Conservation (phyloP, 2,329 filamentous ascomycete genomes). For the Teratosphaeriaceae sp. region DNA sequence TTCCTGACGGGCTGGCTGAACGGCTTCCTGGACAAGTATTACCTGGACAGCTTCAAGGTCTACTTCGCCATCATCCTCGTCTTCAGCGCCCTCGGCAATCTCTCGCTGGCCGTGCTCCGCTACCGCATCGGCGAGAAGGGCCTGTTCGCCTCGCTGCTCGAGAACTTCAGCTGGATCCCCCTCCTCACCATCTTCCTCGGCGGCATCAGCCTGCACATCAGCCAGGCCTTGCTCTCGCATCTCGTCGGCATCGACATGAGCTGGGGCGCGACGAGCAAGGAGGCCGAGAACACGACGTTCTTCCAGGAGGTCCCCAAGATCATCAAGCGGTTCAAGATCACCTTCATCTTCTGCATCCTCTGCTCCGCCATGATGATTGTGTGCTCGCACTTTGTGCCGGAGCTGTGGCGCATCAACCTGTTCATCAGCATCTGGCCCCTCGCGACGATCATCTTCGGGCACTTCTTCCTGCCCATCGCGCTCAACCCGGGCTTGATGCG, state of each 20-base stretch:
- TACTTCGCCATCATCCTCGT: constrained; percentile 76
- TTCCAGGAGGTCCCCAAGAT: constrained; percentile 51
- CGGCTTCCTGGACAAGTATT: constrained; percentile 72
- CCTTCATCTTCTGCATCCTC: constrained; percentile 45
- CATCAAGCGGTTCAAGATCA: constrained; percentile 51
- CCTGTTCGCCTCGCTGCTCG: constrained; percentile 47
- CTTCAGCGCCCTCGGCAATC: constrained; percentile 68
- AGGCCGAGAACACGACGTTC: constrained; percentile 51
- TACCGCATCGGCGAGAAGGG: constrained; percentile 61
- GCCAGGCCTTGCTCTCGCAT: constrained; percentile 34
- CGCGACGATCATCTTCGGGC: constrained; percentile 43
- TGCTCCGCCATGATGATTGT: constrained; percentile 44
- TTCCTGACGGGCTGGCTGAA: constrained; percentile 72
- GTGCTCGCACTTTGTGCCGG: constrained; percentile 40
- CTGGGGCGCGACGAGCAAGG: constrained; percentile 54
- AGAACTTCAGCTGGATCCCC: constrained; percentile 61
- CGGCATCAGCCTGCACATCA: constrained; percentile 34
- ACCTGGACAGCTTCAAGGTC: constrained; percentile 70
- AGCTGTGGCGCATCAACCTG: constrained; percentile 50
- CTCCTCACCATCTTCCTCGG: constrained; percentile 36
- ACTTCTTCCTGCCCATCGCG: constrained; percentile 53
- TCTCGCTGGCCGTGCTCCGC: constrained; percentile 64
- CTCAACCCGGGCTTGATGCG: constrained; percentile 60
- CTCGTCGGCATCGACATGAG: constrained; percentile 36
- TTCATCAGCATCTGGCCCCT: constrained; percentile 58